Evolutionary conservation across 2,329 filamentous ascomycete species (phyloP).

Genomic region (Aspergillus oerlinghausenensis): DNA sequence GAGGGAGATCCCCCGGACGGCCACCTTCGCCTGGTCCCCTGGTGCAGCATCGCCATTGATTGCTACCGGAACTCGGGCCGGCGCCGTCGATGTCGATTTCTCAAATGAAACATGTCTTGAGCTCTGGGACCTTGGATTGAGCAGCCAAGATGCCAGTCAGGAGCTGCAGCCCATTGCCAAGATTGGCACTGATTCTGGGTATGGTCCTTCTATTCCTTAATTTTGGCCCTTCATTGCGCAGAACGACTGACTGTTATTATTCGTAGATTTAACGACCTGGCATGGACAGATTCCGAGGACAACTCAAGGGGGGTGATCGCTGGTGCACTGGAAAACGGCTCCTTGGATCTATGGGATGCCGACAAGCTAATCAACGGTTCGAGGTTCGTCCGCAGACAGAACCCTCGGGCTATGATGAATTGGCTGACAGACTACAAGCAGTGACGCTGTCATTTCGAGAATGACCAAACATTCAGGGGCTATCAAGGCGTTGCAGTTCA

Average conservation of each 20-base stretch:
- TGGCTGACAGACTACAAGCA: constrained; percentile 21
- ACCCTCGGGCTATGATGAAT: not conserved
- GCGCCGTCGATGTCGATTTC: constrained; percentile 94
- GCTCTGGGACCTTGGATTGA: constrained; percentile 88
- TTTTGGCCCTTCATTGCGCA: not conserved
- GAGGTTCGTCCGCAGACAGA: constrained; percentile 36
- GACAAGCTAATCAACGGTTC: constrained; percentile 56
- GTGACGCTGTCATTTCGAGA: constrained; percentile 77
- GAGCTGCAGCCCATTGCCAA: constrained; percentile 83
- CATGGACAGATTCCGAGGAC: constrained; percentile 80
- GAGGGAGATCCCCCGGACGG: constrained; percentile 93
- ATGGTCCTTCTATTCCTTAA: constrained; percentile 22
- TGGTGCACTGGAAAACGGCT: constrained; percentile 89
- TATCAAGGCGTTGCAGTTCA: constrained; percentile 95
- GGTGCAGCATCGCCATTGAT: constrained; percentile 73
- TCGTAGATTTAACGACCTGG: constrained; percentile 88
- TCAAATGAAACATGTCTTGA: constrained; percentile 96
- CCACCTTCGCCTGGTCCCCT: constrained; percentile 95
- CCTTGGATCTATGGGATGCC: constrained; percentile 90
- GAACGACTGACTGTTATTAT: constrained; percentile 19
- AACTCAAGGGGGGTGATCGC: constrained; percentile 86
- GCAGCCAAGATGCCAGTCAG: constrained; percentile 67
- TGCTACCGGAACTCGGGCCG: constrained; percentile 89
- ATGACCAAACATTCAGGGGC: constrained; percentile 86
- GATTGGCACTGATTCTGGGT: constrained; percentile 87